These are phyloP conservation scores for Acrodontium crateriforme DNA, from an alignment of 2,329 filamentous ascomycete genomes.

Conservation along the genomic window DNA sequence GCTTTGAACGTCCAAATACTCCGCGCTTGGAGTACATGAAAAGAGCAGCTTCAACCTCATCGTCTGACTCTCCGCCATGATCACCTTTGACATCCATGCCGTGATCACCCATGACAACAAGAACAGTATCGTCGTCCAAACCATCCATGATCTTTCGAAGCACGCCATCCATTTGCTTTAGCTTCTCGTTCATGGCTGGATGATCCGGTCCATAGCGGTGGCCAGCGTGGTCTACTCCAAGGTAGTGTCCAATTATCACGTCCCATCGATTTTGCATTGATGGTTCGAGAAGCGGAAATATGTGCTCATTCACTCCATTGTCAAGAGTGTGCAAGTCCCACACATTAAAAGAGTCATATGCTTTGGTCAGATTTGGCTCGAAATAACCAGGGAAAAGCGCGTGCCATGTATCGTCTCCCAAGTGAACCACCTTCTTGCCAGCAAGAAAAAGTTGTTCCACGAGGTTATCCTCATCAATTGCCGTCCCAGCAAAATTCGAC, in stretches of 20 bases:
- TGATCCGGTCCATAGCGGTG: conserved; percentile 93
- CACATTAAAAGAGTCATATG: conserved; percentile 96
- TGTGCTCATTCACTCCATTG: conserved; percentile 82
- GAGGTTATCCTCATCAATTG: conserved; percentile 84
- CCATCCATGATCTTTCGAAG: conserved; percentile 55
- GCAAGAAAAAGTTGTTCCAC: conserved; percentile 49
- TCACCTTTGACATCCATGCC: conserved; percentile 97
- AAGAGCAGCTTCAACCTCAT: conserved; percentile 83
- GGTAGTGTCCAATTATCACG: conserved; percentile 82
- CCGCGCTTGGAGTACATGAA: conserved; percentile 97
- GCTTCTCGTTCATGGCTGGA: conserved; percentile 76
- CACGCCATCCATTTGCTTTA: conserved; percentile 79
- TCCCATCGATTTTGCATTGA: conserved; percentile 66
- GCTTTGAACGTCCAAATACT: conserved; percentile 63
- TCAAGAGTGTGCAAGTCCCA: conserved; percentile 97
- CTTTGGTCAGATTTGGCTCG: conserved; percentile 65
- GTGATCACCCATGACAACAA: conserved; percentile 97
- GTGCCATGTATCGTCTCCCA: conserved; percentile 98
- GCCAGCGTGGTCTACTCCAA: conserved; percentile 93
- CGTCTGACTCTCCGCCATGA: conserved; percentile 94
- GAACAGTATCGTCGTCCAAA: conserved; percentile 72
- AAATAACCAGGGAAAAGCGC: conserved; percentile 90
- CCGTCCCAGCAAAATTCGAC: conserved; percentile 87
- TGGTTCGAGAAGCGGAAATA: conserved; percentile 65
- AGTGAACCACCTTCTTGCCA: conserved; percentile 70